Evolutionary conservation across 805 yeast species (phyloP), one percentile per base, ranked within the genome.

Genomic region (Yamadazyma akitaensis): DNA sequence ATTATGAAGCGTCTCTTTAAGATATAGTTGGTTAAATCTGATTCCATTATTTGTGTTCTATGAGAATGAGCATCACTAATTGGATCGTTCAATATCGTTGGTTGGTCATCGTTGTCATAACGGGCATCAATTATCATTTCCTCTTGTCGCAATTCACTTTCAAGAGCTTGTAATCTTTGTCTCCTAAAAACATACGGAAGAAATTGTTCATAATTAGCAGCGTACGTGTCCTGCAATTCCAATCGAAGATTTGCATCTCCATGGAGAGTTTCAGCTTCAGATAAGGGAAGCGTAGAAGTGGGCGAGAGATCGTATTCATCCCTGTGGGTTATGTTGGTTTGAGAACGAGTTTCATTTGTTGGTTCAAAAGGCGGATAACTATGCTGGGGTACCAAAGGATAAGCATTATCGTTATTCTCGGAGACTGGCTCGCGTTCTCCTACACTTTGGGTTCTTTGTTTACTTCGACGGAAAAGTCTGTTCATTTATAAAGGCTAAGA

Each of bases 181-280:
- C 64, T 59, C 28, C 73, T 53, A n/a, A 68, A 40, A n/a, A 70
- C 51, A 53, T 51, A 72, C 5, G 76, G 76, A 7, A 68, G 50
- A 50, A 70, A 72, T 26, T 57, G 51, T 10, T 65, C 64, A 50
- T 62, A 72, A 47, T 72, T 72, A n/a, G 64, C 73, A 24, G 55
- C 56, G 51, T 57, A 72, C 2, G 67, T 56, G 0, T 57, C 62
- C 54, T 70, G 76, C n/a, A 70, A 55, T 28, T 67, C 68, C 33
- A 61, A 51, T 16, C 66, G 54, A 13, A 61, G 63, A 12, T 46
- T 51, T 24, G 47, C 48, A 19, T 59, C 55, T 17, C 54, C 49
- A 21, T 54, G 46, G 25, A 70, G 58, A 1, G 76, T 71, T n/a
- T 64, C 72, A 5, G 69, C 46, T 31, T 71, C 75, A 2, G 74